These are phyloP conservation scores for Artemisia annua DNA, from an alignment of 129 eudicot genomes.

Conservation along the genomic window DNA sequence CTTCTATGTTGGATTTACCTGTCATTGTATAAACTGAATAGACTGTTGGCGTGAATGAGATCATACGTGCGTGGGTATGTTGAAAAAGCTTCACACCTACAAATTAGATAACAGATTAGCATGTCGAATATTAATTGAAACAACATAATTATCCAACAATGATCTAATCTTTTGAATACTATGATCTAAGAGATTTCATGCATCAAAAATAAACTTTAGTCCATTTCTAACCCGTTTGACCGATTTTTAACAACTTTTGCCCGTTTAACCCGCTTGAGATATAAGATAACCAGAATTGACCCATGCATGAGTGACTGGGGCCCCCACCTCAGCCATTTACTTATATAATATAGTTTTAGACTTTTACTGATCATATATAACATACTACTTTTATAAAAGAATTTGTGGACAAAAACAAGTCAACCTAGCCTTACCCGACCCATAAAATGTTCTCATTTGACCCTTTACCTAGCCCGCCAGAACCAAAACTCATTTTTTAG, in stretches of 20 bases:
- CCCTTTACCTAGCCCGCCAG: background rate
- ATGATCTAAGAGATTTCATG: background rate
- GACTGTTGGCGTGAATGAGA: conserved; percentile 19
- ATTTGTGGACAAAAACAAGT: background rate
- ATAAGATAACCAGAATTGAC: background rate
- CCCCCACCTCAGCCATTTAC: background rate
- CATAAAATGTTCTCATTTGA: background rate
- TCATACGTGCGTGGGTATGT: conserved; percentile 22
- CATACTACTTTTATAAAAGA: background rate
- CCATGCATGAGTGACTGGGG: background rate
- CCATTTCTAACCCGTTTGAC: background rate
- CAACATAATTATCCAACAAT: too few species aligned
- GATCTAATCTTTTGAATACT: too few species aligned
- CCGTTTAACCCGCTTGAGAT: background rate
- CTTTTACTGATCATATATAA: background rate
- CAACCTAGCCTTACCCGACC: background rate
- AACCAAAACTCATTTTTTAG: background rate
- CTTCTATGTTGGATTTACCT: conserved; percentile 9
- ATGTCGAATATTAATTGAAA: too few species aligned
- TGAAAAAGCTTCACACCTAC: conserved; percentile 30
- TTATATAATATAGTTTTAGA: background rate
- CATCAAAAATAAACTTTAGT: background rate
- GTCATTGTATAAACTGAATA: conserved; percentile 21
- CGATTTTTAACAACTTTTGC: background rate
- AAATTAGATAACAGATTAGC: too few species aligned